Base-by-base conservation (phyloP, 176 grass and related monocot genomes). In the Canna indica region DNA sequence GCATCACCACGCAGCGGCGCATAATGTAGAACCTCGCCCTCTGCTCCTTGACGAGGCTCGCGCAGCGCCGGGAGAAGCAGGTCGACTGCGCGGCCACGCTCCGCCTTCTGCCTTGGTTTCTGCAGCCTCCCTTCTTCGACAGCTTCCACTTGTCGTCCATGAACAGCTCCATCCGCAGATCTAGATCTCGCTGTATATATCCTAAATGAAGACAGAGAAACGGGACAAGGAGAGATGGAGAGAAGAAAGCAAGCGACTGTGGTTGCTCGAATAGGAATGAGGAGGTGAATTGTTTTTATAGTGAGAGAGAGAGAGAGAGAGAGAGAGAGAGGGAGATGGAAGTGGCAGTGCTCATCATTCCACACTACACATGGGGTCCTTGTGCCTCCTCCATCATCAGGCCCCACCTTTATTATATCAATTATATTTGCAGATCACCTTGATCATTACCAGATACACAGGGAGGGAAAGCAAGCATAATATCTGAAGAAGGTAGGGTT, bases 1-100 rank as follows among this genome's bases (percentile, higher is more conserved):
- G 94, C 89, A 97, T 93, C 10, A 80, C 90, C 27, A 99, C 94
- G 67, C 89, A 99, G 11, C 89, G 89, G 47, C 94, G 94, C 89
- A 93, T 85, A 79, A 99, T 99, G 72, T 99, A 99, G 84, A 93
- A 90, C 77, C 82, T 69, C 28, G 94, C 84, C 64, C 89, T 79
- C 81, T 99, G 94, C 75, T 99, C 86, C 66, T 93, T 99, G 71
- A 88, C 86, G 22, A 99, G 81, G 67, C 94, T 84, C 64, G 80
- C 82, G 68, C 94, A 99, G 61, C 94, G 81, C 32, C 86, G 73
- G 39, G 84, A 78, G 82, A 99, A 99, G 34, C 89, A 90, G 31
- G 38, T 42, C 69, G 31, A n/a, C n/a, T n/a, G n/a, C n/a, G n/a
- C n/a, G n/a, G n/a, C n/a, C n/a, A n/a, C n/a, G n/a, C n/a, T n/a